A percentile compares a stretch with the other conserved stretches of the same genome.
These are phyloP conservation scores for Scleromitrula shiraiana DNA, from an alignment of 2,329 filamentous ascomycete genomes.

Conservation along the genomic window DNA sequence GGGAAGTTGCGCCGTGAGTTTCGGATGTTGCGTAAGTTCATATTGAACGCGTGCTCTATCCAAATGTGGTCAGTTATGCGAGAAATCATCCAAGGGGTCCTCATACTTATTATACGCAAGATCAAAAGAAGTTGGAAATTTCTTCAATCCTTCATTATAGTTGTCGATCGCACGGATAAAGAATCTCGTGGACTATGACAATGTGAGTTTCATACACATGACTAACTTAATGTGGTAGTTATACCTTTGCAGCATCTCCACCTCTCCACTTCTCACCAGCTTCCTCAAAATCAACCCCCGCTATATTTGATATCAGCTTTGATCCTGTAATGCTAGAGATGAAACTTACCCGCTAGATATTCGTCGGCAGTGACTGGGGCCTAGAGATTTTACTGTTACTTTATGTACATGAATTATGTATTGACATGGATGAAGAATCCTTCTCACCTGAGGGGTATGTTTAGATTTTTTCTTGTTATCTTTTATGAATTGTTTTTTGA, in stretches of 20 bases:
- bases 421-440: background rate
- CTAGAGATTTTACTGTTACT: constrained; percentile 26
- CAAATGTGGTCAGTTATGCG: constrained; percentile 9
- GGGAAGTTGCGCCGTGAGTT: constrained; percentile 51
- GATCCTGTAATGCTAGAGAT: too few relatives aligned
- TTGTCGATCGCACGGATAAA: constrained; percentile 57
- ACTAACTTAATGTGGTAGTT: background rate
- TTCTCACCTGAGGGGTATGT: constrained; percentile 22
- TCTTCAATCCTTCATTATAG: constrained; percentile 55
- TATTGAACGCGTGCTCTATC: constrained; percentile 59
- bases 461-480: constrained; percentile 34
- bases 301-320: constrained; percentile 28
- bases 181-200: constrained; percentile 35
- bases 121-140: constrained; percentile 56
- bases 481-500: constrained; percentile 31
- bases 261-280: constrained; percentile 67
- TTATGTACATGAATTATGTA: background rate
- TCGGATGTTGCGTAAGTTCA: constrained; percentile 59
- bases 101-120: constrained; percentile 68
- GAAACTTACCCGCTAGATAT: constrained; percentile 51
- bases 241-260: constrained; percentile 55
- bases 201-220: constrained; percentile 6
- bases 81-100: too few relatives aligned
- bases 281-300: constrained; percentile 61
- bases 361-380: constrained; percentile 57